Evolutionary conservation across 441 rosid genomes (phyloP).

Genomic region (Brassica hybrid): DNA sequence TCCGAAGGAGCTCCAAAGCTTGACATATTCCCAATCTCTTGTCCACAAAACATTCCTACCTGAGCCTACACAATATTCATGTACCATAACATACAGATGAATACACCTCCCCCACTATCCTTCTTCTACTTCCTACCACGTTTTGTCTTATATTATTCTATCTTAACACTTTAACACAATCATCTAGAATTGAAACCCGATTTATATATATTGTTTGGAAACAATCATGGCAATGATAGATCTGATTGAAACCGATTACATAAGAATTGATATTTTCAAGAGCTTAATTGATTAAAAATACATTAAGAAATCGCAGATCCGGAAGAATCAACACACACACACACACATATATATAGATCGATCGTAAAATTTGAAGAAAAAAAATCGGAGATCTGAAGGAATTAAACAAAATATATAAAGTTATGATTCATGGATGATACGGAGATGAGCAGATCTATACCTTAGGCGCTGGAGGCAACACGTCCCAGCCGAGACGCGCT

Average conservation of each 20-base stretch:
- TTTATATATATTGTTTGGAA: not conserved
- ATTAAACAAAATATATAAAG: not conserved
- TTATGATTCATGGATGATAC: not conserved
- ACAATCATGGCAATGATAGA: not conserved
- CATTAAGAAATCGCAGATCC: conserved; percentile 6
- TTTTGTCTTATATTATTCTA: conserved; percentile 9
- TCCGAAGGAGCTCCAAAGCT: conserved; percentile 85
- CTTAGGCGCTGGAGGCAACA: conserved; percentile 62
- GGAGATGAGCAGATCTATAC: conserved; percentile 43
- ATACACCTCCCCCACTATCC: conserved; percentile 36
- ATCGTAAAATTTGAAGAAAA: not conserved
- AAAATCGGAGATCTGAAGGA: conserved; percentile 17
- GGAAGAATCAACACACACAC: not conserved
- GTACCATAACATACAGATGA: conserved; percentile 61
- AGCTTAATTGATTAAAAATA: not conserved
- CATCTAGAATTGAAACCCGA: not conserved
- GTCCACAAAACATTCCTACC: conserved; percentile 90
- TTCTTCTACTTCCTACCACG: conserved; percentile 34
- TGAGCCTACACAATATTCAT: conserved; percentile 95
- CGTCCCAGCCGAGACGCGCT: conserved; percentile 94
- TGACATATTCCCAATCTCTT: conserved; percentile 80
- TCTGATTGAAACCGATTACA: conserved; percentile 21
- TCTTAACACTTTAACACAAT: not conserved
- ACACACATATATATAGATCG: not conserved
- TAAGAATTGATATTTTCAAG: not conserved